phyloP scores from a whole-genome alignment of 2,329 filamentous ascomycete species.

The Cadophora sp. region DNA sequence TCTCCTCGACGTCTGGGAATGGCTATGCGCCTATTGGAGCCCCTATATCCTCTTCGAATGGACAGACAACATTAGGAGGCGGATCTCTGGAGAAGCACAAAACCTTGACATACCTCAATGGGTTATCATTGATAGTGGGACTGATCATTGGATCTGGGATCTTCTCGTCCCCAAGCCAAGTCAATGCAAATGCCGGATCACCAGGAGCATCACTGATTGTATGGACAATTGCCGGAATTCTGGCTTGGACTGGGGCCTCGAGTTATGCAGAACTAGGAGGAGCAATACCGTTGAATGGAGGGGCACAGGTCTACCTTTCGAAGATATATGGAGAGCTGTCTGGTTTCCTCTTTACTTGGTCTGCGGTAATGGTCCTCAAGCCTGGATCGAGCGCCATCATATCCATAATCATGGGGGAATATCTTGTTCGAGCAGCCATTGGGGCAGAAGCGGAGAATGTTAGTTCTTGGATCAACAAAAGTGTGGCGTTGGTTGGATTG shows the following conservation, averaged over 20 bases:
- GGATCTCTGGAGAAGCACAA: slow-evolving; percentile 94
- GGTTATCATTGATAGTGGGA: slow-evolving; percentile 87
- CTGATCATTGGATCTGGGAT: slow-evolving; percentile 96
- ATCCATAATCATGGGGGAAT: slow-evolving; percentile 97
- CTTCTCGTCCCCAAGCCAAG: slow-evolving; percentile 92
- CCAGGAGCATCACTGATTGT: slow-evolving; percentile 90
- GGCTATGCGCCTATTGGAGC: slow-evolving; percentile 88
- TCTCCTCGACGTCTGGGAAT: slow-evolving; percentile 79
- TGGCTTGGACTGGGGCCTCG: slow-evolving; percentile 95
- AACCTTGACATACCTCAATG: slow-evolving; percentile 93
- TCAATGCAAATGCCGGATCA: slow-evolving; percentile 90
- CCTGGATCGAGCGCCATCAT: slow-evolving; percentile 94
- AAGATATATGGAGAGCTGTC: slow-evolving; percentile 96
- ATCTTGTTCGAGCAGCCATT: slow-evolving; percentile 86
- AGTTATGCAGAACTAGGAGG: slow-evolving; percentile 96
- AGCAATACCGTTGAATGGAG: slow-evolving; percentile 94
- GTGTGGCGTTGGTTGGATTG: slow-evolving; percentile 79
- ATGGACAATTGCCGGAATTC: slow-evolving; percentile 87
- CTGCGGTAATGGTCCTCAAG: slow-evolving; percentile 91
- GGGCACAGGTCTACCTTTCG: slow-evolving; percentile 89
- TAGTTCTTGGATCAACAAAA: slow-evolving; percentile 89
- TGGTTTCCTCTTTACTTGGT: slow-evolving; percentile 97
- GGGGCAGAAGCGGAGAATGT: slow-evolving; percentile 84
- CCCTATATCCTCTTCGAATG: slow-evolving; percentile 66
- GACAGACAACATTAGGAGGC: slow-evolving; percentile 65